Conservation (phyloP, 805 yeast species). For the Saturnispora quitensis region DNA sequence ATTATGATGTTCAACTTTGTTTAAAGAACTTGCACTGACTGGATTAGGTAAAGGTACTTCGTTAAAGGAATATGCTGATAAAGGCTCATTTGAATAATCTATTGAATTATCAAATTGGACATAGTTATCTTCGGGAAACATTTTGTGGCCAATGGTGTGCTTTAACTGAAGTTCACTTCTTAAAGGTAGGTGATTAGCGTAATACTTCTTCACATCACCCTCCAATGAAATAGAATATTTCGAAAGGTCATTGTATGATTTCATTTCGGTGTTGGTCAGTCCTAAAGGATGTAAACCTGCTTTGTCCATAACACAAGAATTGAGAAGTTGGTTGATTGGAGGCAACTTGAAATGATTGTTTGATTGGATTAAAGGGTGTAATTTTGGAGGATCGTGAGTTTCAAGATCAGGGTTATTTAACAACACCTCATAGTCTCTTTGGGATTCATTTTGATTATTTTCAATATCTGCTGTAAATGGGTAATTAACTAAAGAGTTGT, state of each 20-base stretch:
- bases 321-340: conserved; percentile 14
- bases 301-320: conserved; percentile 13
- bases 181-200: conserved; percentile 1
- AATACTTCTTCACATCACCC: conserved; percentile 6
- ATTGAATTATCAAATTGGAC: not conserved
- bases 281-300: conserved; percentile 15
- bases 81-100: not conserved
- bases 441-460: conserved; percentile 38
- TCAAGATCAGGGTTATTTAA: conserved; percentile 43
- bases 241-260: conserved; percentile 7
- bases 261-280: conserved; percentile 9
- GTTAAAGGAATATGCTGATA: not conserved
- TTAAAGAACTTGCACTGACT: not conserved
- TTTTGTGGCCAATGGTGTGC: not conserved
- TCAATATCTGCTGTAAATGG: conserved; percentile 48
- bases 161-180: not conserved
- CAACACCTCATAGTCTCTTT: conserved; percentile 39
- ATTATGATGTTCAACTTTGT: not conserved
- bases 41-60: not conserved
- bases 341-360: conserved; percentile 18
- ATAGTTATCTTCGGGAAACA: conserved; percentile 1
- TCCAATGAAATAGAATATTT: conserved; percentile 7
- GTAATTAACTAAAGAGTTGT: conserved; percentile 31
- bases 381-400: not conserved
- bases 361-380: conserved; percentile 3